Conservation (phyloP, 2,329 filamentous ascomycete genomes). For the Thielaviopsis euricoi region DNA sequence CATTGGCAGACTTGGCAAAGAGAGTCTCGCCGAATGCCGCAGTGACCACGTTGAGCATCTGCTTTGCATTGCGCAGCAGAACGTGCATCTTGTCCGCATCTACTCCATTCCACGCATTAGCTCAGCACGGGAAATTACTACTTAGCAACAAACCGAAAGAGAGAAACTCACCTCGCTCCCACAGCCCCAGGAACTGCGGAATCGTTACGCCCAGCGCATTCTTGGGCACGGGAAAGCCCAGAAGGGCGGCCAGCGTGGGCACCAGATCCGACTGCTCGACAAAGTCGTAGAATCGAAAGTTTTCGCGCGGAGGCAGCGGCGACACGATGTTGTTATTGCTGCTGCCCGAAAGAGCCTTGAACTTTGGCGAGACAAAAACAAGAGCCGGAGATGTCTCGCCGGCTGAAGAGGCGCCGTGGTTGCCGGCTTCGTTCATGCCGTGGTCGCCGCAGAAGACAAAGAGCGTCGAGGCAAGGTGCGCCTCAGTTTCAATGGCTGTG, state of each 20-base stretch:
- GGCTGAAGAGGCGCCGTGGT: constrained; percentile 84
- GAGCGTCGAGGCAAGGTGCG: constrained; percentile 61
- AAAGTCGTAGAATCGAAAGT: constrained; percentile 68
- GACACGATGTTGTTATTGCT: constrained; percentile 21
- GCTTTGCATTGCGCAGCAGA: constrained; percentile 60
- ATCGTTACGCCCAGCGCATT: constrained; percentile 88
- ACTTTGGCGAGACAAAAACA: constrained; percentile 76
- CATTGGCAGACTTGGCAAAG: constrained; percentile 1
- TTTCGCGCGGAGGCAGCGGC: constrained; percentile 43
- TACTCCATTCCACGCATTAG: constrained; percentile 30
- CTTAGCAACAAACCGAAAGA: not conserved
- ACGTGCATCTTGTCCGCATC: constrained; percentile 48
- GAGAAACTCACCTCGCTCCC: constrained; percentile 40
- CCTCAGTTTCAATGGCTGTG: constrained; percentile 50
- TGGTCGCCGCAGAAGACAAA: constrained; percentile 86
- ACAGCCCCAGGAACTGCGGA: constrained; percentile 60
- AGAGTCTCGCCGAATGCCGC: constrained; percentile 47
- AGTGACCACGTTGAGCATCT: constrained; percentile 62
- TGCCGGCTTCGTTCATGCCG: constrained; percentile 98
- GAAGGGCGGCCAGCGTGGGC: constrained; percentile 69
- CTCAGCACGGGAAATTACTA: too few relatives aligned
- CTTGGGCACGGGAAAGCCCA: constrained; percentile 74
- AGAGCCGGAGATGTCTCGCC: constrained; percentile 90
- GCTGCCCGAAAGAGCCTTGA: constrained; percentile 36
- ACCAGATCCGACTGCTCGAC: constrained; percentile 94